A percentile compares a stretch with the other conserved stretches of the same genome.
Conservation (phyloP, 225 moss, liverwort and hornwort species). For the Polytrichum commune region DNA sequence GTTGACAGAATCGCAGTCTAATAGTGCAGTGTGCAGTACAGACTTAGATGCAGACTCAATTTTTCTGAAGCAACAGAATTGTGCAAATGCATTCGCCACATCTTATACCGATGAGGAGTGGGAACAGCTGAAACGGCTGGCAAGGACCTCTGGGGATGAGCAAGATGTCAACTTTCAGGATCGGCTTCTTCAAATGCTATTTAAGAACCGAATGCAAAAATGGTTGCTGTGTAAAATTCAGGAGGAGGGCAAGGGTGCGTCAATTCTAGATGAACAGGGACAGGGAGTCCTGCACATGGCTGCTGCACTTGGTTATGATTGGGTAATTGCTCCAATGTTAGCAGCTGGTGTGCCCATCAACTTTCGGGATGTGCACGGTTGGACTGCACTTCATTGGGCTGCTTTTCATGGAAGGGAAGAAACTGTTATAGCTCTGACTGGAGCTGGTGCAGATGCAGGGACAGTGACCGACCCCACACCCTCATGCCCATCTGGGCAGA, state of each 20-base stretch:
- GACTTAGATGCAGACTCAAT: constrained; percentile 22
- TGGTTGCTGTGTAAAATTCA: constrained; percentile 66
- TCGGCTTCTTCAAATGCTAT: constrained; percentile 56
- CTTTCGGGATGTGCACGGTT: constrained; percentile 75
- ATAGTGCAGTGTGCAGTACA: constrained; percentile 17
- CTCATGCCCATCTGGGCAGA: constrained; percentile 60
- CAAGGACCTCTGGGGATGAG: constrained; percentile 20
- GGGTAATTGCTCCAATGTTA: constrained; percentile 66
- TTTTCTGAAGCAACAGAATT: constrained; percentile 18
- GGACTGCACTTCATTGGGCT: constrained; percentile 97
- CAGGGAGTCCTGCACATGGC: constrained; percentile 80
- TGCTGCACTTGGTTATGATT: constrained; percentile 88
- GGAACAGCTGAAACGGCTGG: constrained; percentile 55
- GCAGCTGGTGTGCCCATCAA: constrained; percentile 70
- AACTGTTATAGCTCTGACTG: constrained; percentile 68
- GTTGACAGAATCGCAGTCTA: constrained; percentile 36
- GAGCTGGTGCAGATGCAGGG: constrained; percentile 67
- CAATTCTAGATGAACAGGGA: constrained; percentile 72
- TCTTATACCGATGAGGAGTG: constrained; percentile 51
- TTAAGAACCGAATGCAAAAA: constrained; percentile 60
- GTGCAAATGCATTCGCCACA: constrained; percentile 28
- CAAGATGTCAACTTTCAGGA: constrained; percentile 56
- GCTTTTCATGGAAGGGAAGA: constrained; percentile 84
- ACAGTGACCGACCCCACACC: constrained; percentile 70
- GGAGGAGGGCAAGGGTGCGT: constrained; percentile 65